A percentile compares a stretch with the other conserved stretches of the same genome.
These are phyloP conservation scores for Skeletonema menzelii DNA, from an alignment of 108 stramenopile genomes.

Conservation along the genomic window DNA sequence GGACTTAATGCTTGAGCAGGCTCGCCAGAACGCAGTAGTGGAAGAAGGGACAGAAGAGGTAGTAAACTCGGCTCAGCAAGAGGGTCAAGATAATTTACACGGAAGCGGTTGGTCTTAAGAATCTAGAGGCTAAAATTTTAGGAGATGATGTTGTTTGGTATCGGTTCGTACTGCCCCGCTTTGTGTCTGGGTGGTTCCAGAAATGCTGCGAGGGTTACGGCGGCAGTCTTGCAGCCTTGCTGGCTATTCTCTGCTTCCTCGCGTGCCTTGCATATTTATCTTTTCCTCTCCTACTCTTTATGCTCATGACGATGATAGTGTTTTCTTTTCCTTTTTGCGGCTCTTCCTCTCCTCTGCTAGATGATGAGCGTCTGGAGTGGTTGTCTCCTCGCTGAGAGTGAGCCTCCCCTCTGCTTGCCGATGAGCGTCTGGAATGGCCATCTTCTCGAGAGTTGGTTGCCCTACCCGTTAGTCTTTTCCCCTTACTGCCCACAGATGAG, in stretches of 20 bases:
- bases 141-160: too few species aligned
- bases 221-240: background rate
- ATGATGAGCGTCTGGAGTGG: background rate
- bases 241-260: background rate
- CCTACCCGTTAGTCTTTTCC: background rate
- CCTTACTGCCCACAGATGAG: background rate
- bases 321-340: background rate
- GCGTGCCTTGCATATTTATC: background rate
- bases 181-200: too few species aligned
- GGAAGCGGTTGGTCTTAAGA: too few species aligned
- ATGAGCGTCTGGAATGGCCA: background rate
- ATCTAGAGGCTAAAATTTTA: too few species aligned
- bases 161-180: too few species aligned
- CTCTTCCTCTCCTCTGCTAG: background rate
- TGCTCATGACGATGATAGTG: background rate
- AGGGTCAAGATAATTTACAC: too few species aligned
- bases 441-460: background rate
- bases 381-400: background rate
- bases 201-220: too few species aligned
- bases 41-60: too few species aligned
- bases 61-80: too few species aligned
- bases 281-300: background rate
- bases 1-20: background rate
- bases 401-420: background rate
- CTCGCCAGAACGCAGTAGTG: too few species aligned